A percentile compares a stretch with the other conserved stretches of the same genome.
Evolutionary conservation across 2,329 filamentous ascomycete genomes (phyloP).

Genomic region (Beauveria scarabaeidicola): DNA sequence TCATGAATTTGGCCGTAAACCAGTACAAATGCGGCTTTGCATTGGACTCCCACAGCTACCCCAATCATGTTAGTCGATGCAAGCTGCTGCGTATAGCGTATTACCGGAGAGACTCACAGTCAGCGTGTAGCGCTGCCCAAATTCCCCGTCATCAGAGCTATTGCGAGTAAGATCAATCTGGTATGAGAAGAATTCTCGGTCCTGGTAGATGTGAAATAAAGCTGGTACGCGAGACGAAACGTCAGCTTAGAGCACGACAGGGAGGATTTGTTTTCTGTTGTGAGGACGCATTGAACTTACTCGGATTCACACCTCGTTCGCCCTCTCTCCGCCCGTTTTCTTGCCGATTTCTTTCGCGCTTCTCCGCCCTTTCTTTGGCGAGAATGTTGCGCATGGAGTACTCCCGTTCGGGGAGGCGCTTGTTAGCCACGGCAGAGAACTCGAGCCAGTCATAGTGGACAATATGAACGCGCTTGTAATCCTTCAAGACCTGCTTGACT

Average conservation of each 20-base stretch:
- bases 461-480: slow-evolving; percentile 29
- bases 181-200: slow-evolving; percentile 55
- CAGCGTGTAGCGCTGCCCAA: slow-evolving; percentile 50
- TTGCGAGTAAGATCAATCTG: slow-evolving; percentile 52
- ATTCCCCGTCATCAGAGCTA: slow-evolving; percentile 32
- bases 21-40: slow-evolving; percentile 51
- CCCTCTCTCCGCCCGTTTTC: slow-evolving; percentile 31
- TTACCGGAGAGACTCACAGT: slow-evolving; percentile 37
- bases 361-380: slow-evolving; percentile 22
- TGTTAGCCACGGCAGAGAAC: slow-evolving; percentile 30
- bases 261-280: background rate
- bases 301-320: slow-evolving; percentile 38
- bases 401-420: slow-evolving; percentile 22
- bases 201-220: slow-evolving; percentile 56
- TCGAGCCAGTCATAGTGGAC: slow-evolving; percentile 47
- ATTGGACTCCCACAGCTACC: slow-evolving; percentile 61
- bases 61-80: background rate
- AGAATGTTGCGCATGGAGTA: slow-evolving; percentile 34
- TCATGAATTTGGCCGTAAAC: slow-evolving; percentile 44
- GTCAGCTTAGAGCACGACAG: background rate
- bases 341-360: slow-evolving; percentile 25
- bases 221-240: background rate
- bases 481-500: slow-evolving; percentile 32
- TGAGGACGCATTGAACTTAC: slow-evolving; percentile 27
- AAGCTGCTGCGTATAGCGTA: no score